Evolutionary conservation across 2,329 filamentous ascomycete genomes (phyloP).

Genomic region (Penicillium sclerotiorum): DNA sequence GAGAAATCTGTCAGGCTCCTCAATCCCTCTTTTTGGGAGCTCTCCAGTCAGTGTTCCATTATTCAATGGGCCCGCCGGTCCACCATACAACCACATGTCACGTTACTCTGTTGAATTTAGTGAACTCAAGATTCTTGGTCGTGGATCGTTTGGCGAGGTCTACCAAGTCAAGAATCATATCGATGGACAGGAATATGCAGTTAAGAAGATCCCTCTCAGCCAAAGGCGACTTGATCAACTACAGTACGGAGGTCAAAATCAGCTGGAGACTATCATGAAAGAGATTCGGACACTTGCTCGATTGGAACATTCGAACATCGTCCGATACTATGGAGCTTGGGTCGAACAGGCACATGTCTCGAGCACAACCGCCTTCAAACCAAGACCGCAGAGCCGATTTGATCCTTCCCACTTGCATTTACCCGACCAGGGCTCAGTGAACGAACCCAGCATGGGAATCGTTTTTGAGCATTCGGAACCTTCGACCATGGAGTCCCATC

Average conservation of each 20-base stretch:
- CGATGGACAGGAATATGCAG: conserved; percentile 64
- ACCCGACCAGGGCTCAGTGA: conserved; percentile 8
- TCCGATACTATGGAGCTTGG: conserved; percentile 68
- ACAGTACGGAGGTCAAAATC: conserved; percentile 54
- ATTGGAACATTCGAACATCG: conserved; percentile 67
- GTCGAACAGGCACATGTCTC: conserved; percentile 53
- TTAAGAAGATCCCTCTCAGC: conserved; percentile 66
- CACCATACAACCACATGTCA: conserved; percentile 34
- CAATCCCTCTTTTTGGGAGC: conserved; percentile 30
- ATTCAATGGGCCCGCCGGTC: conserved; percentile 27
- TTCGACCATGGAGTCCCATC: conserved; percentile 25
- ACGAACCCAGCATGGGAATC: conserved; percentile 40
- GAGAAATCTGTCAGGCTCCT: conserved; percentile 24
- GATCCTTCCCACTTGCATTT: conserved; percentile 19
- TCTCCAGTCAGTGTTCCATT: conserved; percentile 37
- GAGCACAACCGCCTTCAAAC: conserved; percentile 9
- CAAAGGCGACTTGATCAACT: conserved; percentile 55
- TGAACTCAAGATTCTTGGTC: conserved; percentile 60
- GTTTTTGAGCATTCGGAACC: conserved; percentile 45
- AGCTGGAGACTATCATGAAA: conserved; percentile 59
- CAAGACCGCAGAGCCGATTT: conserved; percentile 6
- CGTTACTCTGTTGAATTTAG: conserved; percentile 56
- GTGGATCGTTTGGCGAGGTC: conserved; percentile 67
- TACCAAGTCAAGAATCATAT: conserved; percentile 64
- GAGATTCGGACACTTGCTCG: conserved; percentile 65